A percentile compares a stretch with the other conserved stretches of the same genome.
Conservation (phyloP, 192 early-diverging fungal genomes). For the Podila horticola region DNA sequence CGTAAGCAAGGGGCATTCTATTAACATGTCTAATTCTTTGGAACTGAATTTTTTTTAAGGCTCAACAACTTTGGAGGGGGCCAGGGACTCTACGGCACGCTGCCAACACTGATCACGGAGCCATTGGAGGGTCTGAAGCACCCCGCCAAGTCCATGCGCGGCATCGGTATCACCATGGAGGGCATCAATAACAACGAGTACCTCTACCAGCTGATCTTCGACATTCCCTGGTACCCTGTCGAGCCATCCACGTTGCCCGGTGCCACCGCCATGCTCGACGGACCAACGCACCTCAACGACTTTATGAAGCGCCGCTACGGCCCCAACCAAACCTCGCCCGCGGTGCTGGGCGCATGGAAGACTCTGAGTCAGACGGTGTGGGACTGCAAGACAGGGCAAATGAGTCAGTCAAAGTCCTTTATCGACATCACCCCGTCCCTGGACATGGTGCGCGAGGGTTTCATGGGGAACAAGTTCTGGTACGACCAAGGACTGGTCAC, state of each 20-base stretch:
- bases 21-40: no score
- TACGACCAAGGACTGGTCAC: slow-evolving; percentile 31
- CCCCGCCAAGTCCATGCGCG: slow-evolving; percentile 27
- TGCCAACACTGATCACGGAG: slow-evolving; percentile 34
- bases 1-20: no score
- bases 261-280: slow-evolving; percentile 3
- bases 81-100: slow-evolving; percentile 40
- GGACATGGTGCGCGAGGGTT: slow-evolving; percentile 24
- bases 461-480: slow-evolving; percentile 25
- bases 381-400: slow-evolving; percentile 21
- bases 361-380: slow-evolving; percentile 38
- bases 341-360: slow-evolving; percentile 26
- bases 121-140: slow-evolving; percentile 30
- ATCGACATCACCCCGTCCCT: slow-evolving; percentile 20
- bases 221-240: slow-evolving; percentile 42
- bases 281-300: slow-evolving; percentile 16
- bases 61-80: slow-evolving; percentile 49
- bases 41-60: slow-evolving; percentile 8
- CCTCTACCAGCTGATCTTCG: slow-evolving; percentile 39
- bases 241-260: neutral
- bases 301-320: slow-evolving; percentile 36
- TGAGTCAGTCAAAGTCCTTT: slow-evolving; percentile 33
- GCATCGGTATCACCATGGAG: slow-evolving; percentile 50
- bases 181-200: slow-evolving; percentile 54
- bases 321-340: slow-evolving; percentile 5